Evolutionary conservation across 2,329 filamentous ascomycete genomes (phyloP).

Genomic region (Polytolypa hystricis): DNA sequence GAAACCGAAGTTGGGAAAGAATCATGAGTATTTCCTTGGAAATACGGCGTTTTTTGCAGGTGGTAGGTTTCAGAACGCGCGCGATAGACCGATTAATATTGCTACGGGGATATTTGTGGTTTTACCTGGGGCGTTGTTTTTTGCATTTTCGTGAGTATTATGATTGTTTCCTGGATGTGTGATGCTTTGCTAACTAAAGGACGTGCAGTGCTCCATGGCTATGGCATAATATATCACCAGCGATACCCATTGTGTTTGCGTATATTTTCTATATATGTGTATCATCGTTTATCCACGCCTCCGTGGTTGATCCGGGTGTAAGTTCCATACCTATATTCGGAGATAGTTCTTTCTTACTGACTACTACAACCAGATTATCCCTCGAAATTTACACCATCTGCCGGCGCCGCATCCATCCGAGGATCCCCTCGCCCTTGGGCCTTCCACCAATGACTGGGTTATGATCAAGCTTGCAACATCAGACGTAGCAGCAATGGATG

Average conservation of each 20-base stretch:
- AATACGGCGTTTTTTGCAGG: constrained; percentile 85
- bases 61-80: constrained; percentile 78
- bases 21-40: constrained; percentile 86
- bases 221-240: constrained; percentile 77
- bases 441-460: constrained; percentile 86
- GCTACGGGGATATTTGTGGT: constrained; percentile 72
- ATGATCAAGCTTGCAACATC: constrained; percentile 72
- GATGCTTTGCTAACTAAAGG: constrained; percentile 14
- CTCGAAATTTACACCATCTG: constrained; percentile 81
- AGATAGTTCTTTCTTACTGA: background rate
- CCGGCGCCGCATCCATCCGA: constrained; percentile 64
- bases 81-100: constrained; percentile 78
- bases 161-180: background rate
- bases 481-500: constrained; percentile 80
- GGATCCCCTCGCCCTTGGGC: constrained; percentile 70
- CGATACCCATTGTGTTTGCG: constrained; percentile 77
- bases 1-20: constrained; percentile 48
- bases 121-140: constrained; percentile 71
- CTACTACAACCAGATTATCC: constrained; percentile 58
- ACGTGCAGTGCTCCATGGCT: constrained; percentile 60
- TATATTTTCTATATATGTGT: constrained; percentile 87
- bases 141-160: constrained; percentile 57
- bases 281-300: constrained; percentile 90
- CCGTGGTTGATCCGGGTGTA: constrained; percentile 84
- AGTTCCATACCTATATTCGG: constrained; percentile 35